Evolutionary conservation across 331 rosid genomes (phyloP).

Genomic region (Rhamnella rubrinervis): DNA sequence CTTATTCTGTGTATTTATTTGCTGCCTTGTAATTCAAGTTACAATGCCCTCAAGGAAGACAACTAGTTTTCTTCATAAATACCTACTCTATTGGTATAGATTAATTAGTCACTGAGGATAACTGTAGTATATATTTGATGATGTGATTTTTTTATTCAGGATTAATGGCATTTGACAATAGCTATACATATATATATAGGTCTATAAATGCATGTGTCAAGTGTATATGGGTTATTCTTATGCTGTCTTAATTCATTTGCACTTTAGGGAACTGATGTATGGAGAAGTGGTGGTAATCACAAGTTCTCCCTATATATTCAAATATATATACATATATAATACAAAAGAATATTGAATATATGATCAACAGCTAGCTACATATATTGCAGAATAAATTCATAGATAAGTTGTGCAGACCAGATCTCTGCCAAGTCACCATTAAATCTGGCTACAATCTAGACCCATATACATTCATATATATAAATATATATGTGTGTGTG

Average conservation of each 20-base stretch:
- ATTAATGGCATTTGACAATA: constrained; percentile 28
- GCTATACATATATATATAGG: background rate
- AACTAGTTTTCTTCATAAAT: no score
- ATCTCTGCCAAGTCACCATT: constrained; percentile 15
- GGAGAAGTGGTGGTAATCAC: constrained; percentile 19
- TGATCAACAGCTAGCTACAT: constrained; percentile 34
- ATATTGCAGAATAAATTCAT: constrained; percentile 35
- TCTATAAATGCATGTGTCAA: constrained; percentile 39
- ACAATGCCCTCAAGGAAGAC: no score
- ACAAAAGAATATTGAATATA: constrained; percentile 28
- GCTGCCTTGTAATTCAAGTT: no score
- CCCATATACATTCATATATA: background rate
- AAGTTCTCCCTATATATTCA: background rate
- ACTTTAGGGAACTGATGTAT: constrained; percentile 15
- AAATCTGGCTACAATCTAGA: constrained; percentile 11
- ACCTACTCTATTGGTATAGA: no score
- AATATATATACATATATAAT: constrained; percentile 22
- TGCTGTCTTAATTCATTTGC: constrained; percentile 12
- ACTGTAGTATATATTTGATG: constrained; percentile 16
- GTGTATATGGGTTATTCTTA: constrained; percentile 43
- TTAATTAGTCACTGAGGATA: background rate
- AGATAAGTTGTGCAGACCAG: constrained; percentile 16
- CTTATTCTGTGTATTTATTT: no score
- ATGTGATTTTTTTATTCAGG: constrained; percentile 41
- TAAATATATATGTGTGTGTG: no score